These are phyloP conservation scores for Mortierella hygrophila DNA, from an alignment of 192 early-diverging fungal genomes.

Conservation along the genomic window DNA sequence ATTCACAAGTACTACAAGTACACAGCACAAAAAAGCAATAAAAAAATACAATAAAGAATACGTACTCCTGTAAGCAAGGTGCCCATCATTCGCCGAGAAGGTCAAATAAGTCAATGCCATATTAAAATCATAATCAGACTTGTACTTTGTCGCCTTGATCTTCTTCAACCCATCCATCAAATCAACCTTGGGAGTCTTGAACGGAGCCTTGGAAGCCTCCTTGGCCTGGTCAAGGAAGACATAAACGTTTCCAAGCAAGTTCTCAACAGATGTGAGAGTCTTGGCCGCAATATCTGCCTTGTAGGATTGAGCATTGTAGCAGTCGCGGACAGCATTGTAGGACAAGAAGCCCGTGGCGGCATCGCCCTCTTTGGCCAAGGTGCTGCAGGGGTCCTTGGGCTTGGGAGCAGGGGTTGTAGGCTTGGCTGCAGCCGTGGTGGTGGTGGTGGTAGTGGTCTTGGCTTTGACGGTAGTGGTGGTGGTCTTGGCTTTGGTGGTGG, in stretches of 20 bases:
- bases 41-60: background rate
- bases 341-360: slow-evolving; percentile 9
- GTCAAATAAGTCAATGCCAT: slow-evolving; percentile 52
- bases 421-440: slow-evolving; percentile 13
- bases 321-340: slow-evolving; percentile 32
- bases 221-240: slow-evolving; percentile 46
- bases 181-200: slow-evolving; percentile 37
- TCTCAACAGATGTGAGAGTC: slow-evolving; percentile 41
- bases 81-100: slow-evolving; percentile 49
- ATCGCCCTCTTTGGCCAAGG: slow-evolving; percentile 36
- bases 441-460: slow-evolving; percentile 2
- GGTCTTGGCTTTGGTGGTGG: background rate
- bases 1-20: too few relatives aligned
- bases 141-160: slow-evolving; percentile 40
- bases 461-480: background rate
- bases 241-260: slow-evolving; percentile 49
- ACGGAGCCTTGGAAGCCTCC: slow-evolving; percentile 8
- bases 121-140: slow-evolving; percentile 47
- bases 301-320: slow-evolving; percentile 41
- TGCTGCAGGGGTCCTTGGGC: slow-evolving; percentile 34
- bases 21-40: too few relatives aligned
- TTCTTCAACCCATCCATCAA: slow-evolving; percentile 42
- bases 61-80: slow-evolving; percentile 50
- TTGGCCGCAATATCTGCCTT: slow-evolving; percentile 36
- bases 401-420: slow-evolving; percentile 9